Base-by-base conservation (phyloP, 345 rosid genomes). In the Dimocarpus longan region DNA sequence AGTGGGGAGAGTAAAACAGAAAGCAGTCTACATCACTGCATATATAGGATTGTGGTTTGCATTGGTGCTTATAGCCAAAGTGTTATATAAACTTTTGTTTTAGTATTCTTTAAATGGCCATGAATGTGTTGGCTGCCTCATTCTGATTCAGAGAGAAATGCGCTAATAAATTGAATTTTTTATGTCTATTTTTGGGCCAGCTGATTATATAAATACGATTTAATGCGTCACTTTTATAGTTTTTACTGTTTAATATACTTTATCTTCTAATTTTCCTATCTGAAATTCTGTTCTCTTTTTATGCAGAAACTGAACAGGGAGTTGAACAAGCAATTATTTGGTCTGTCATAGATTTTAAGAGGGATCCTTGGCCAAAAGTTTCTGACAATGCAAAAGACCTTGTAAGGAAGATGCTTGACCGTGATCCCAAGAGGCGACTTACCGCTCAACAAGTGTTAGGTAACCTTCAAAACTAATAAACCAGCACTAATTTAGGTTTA, bases 301-400 rank as follows among this genome's bases (percentile, higher is more conserved):
- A 18, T 85, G 80, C 92, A 97, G 99, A 97, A 87, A 94, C 98
- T 59, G 99, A 97, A 78, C 99, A 97, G 85, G 98, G 99, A 82
- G 97, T 97, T 48, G 98, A 98, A 39, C 95, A 89, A 83, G 98
- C 97, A 57, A 94, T 94, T 80, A 89, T 97, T 84, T 87, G 94
- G 76, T 93, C 98, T 37, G 79, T 69, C 28, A 73, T 97, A 57
- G 92, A 94, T 81, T 97, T 97, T 81, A 94, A 89, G 85, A 93
- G 98, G 84, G 99, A 97, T 44, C 99, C 99, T 43, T 97, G 99
- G 99, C 99, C 99, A 57, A 94, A 89, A 87, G 95, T 97, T 81
- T 94, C 98, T 54, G 89, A 91, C 19, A 89, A 84, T 73, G 98
- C 98, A 2, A 97, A 94, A 85, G 98, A 93, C 74, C 95, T 94